phyloP scores from a whole-genome alignment of 164 flowering plant species.

The Dillenia turbinata region DNA sequence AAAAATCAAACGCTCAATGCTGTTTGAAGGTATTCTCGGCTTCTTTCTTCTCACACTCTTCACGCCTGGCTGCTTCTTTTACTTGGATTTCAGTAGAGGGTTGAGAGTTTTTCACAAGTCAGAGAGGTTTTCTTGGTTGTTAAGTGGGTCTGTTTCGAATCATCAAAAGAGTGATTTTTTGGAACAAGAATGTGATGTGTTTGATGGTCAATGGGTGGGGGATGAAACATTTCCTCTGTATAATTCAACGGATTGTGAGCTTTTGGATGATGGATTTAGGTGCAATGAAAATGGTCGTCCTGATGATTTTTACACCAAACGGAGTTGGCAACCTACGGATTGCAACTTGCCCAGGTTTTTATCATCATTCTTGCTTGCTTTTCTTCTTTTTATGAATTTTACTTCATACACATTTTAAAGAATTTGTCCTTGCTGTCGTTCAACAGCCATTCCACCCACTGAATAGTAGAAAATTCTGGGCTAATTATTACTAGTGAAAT shows the following conservation, averaged over 20 bases:
- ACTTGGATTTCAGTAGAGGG: conserved; percentile 59
- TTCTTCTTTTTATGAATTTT: conserved; percentile 3
- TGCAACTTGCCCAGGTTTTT: conserved; percentile 90
- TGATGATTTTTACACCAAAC: conserved; percentile 74
- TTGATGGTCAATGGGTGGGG: conserved; percentile 84
- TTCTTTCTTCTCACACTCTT: conserved; percentile 39
- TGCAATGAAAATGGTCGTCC: conserved; percentile 79
- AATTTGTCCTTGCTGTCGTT: too few relatives aligned
- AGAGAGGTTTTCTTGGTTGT: conserved; percentile 38
- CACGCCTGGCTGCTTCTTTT: conserved; percentile 57
- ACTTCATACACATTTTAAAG: too few relatives aligned
- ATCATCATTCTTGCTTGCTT: background rate
- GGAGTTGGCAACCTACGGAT: conserved; percentile 92
- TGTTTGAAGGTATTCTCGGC: conserved; percentile 53
- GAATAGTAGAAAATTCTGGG: too few relatives aligned
- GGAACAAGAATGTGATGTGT: conserved; percentile 49
- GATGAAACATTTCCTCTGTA: conserved; percentile 75
- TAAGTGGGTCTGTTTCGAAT: conserved; percentile 9
- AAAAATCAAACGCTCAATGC: conserved; percentile 47
- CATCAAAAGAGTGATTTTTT: conserved; percentile 28
- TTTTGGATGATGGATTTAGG: conserved; percentile 74
- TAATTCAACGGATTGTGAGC: conserved; percentile 53
- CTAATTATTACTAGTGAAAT: too few relatives aligned
- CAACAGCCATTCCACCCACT: too few relatives aligned
- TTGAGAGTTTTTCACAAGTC: conserved; percentile 24